Evolutionary conservation across 2,329 filamentous ascomycete genomes (phyloP), one percentile per base, ranked within the genome.

Genomic region (Scytalidium sp.): DNA sequence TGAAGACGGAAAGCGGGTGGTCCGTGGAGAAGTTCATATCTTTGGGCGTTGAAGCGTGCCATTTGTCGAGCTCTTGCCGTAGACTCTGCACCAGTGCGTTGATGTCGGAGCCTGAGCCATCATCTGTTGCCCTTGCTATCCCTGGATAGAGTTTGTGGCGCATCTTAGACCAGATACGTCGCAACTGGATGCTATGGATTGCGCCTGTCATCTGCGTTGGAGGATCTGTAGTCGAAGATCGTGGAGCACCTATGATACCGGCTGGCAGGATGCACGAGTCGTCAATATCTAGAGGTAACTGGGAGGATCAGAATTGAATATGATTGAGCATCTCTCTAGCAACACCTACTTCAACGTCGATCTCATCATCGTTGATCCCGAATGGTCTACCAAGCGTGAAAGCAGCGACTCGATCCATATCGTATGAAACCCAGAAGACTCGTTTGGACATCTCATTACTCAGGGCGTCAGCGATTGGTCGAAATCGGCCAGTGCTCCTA

Each of bases 91-190:
- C 20, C 19, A 11, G 11, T 7, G n/a, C 10, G 22, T 19, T 19
- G 17, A n/a, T n/a, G n/a, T n/a, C n/a, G n/a, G n/a, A n/a, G n/a
- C n/a, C n/a, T n/a, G n/a, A n/a, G n/a, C n/a, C n/a, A n/a, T n/a
- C n/a, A n/a, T n/a, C n/a, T n/a, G n/a, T n/a, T 19, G 42, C 64
- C 66, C 64, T 69, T 55, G 68, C 68, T 43, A 56, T 64, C 40
- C 67, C 61, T 7, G 64, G 62, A 10, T 68, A 57, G n/a, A 67
- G 61, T 3, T 69, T 69, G 50, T 73, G 70, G 21, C 69, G 57
- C 22, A 71, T 45, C 11, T 41, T 41, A 17, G 39, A 41, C 39
- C 39, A 41, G 4, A 41, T 41, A 7, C 19, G 42, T 19, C n/a
- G 45, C 36, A 36, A 40, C 45, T 29, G 49, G 56, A 13, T 52